Percentiles rank a stretch among this genome's conserved stretches.
phyloP scores from a whole-genome alignment of 2,329 filamentous ascomycete genomes.

The Amesomyces nigricolor region DNA sequence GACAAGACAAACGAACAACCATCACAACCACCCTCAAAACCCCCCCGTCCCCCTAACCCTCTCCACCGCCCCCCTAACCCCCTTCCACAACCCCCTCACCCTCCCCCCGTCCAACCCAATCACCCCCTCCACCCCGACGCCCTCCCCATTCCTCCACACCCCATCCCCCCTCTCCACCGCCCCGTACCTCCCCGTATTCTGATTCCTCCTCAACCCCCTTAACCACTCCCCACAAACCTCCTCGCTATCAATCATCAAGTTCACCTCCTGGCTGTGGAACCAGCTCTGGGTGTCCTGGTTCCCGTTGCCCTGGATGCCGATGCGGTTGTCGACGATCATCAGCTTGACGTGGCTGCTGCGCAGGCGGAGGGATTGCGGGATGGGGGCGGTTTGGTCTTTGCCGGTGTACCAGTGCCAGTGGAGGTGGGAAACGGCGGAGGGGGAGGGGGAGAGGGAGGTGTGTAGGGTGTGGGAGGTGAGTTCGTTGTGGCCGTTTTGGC shows the following conservation, averaged over 20 bases:
- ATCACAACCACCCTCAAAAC: not conserved
- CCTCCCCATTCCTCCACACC: slow-evolving; percentile 54
- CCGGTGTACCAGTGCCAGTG: slow-evolving; percentile 66
- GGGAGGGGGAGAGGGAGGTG: slow-evolving; percentile 40
- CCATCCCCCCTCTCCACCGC: slow-evolving; percentile 49
- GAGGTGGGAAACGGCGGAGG: slow-evolving; percentile 43
- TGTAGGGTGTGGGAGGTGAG: slow-evolving; percentile 45
- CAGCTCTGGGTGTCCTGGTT: slow-evolving; percentile 79
- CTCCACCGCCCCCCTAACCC: slow-evolving; percentile 44
- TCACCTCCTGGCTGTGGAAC: slow-evolving; percentile 73
- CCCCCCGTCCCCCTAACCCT: slow-evolving; percentile 14
- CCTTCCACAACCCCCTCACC: slow-evolving; percentile 51
- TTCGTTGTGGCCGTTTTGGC: slow-evolving; percentile 27
- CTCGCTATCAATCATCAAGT: slow-evolving; percentile 64
- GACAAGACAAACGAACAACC: not conserved
- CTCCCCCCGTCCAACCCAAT: slow-evolving; percentile 49
- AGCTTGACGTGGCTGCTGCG: slow-evolving; percentile 73
- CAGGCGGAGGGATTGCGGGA: slow-evolving; percentile 59
- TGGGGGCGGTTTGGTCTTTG: slow-evolving; percentile 64
- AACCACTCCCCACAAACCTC: slow-evolving; percentile 59
- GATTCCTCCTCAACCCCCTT: slow-evolving; percentile 47
- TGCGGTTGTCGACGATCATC: slow-evolving; percentile 62
- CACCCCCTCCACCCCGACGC: slow-evolving; percentile 43
- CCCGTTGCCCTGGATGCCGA: slow-evolving; percentile 68
- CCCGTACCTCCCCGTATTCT: slow-evolving; percentile 59